Conservation (phyloP, 2,329 filamentous ascomycete genomes). For the Ceratocystis diversiconidia region DNA sequence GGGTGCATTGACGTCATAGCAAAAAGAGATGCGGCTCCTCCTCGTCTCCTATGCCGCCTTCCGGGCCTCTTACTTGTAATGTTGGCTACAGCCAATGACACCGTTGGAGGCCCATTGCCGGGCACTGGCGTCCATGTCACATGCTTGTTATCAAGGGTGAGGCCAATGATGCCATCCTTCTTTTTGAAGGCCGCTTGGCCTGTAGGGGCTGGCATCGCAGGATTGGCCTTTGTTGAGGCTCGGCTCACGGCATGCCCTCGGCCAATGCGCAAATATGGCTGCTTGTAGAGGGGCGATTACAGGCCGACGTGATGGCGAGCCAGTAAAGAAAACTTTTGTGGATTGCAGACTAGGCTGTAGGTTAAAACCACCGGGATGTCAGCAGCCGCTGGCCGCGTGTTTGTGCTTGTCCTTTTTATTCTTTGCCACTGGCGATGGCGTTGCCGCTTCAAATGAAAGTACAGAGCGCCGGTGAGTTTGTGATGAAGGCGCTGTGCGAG, state of each 20-base stretch:
- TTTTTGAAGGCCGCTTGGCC: slow-evolving; percentile 80
- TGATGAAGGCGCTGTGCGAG: not conserved
- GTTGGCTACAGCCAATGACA: slow-evolving; percentile 57
- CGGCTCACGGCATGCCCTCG: slow-evolving; percentile 4
- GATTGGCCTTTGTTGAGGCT: not conserved
- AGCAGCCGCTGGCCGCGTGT: too few relatives aligned
- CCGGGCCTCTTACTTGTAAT: slow-evolving; percentile 56
- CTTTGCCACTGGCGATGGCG: not conserved
- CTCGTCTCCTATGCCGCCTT: not conserved
- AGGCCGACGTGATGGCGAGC: not conserved
- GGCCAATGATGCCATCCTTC: slow-evolving; percentile 71
- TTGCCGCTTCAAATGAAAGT: not conserved
- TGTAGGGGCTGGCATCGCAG: slow-evolving; percentile 43
- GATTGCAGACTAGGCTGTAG: too few relatives aligned
- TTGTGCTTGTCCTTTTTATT: not conserved
- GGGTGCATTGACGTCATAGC: not conserved
- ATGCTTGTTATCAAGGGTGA: slow-evolving; percentile 57
- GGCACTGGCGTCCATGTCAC: slow-evolving; percentile 70
- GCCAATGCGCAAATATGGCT: not conserved
- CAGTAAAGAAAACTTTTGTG: not conserved
- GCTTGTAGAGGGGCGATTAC: not conserved
- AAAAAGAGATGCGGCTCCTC: slow-evolving; percentile 16
- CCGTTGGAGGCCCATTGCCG: slow-evolving; percentile 44
- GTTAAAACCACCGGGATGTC: too few relatives aligned
- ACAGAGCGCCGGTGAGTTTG: not conserved